These are phyloP conservation scores for Cajanus cajan DNA, from an alignment of 306 rosid species.

Conservation along the genomic window DNA sequence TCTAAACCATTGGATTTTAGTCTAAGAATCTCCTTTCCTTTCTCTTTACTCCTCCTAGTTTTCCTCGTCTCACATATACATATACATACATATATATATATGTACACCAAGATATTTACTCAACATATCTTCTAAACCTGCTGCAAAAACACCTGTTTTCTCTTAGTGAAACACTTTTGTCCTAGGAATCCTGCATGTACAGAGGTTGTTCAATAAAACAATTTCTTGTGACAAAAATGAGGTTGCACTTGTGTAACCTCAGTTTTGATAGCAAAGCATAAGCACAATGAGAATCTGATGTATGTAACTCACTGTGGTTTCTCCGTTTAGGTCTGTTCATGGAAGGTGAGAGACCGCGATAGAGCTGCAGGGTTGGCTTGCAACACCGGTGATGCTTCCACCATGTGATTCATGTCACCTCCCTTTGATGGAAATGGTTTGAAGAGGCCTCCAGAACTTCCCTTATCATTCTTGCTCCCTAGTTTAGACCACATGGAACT, in stretches of 20 bases:
- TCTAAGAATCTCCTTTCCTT: conserved; percentile 42
- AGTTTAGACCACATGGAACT: conserved; percentile 72
- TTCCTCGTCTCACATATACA: conserved; percentile 35
- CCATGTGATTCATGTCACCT: conserved; percentile 34
- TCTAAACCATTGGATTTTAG: conserved; percentile 37
- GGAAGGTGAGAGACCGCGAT: conserved; percentile 71
- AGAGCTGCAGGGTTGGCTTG: conserved; percentile 92
- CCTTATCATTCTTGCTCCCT: conserved; percentile 62
- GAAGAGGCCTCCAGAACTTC: conserved; percentile 55
- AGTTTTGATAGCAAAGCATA: conserved; percentile 21
- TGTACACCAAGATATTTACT: conserved; percentile 50
- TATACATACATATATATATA: conserved; percentile 11
- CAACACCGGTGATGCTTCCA: conserved; percentile 55
- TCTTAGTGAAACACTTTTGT: conserved; percentile 30
- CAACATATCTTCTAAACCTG: conserved; percentile 41
- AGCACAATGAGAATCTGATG: conserved; percentile 14
- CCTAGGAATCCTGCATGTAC: conserved; percentile 38
- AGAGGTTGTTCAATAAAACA: conserved; percentile 30
- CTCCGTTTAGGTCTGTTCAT: conserved; percentile 48
- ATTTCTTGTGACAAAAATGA: conserved; percentile 33
- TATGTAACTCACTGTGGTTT: conserved; percentile 6
- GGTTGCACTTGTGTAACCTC: conserved; percentile 23
- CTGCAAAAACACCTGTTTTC: conserved; percentile 45
- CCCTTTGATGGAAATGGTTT: conserved; percentile 60
- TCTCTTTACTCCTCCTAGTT: conserved; percentile 33